These are phyloP conservation scores for Chloropicon primus DNA, from an alignment of 139 green algal genomes.

Conservation along the genomic window DNA sequence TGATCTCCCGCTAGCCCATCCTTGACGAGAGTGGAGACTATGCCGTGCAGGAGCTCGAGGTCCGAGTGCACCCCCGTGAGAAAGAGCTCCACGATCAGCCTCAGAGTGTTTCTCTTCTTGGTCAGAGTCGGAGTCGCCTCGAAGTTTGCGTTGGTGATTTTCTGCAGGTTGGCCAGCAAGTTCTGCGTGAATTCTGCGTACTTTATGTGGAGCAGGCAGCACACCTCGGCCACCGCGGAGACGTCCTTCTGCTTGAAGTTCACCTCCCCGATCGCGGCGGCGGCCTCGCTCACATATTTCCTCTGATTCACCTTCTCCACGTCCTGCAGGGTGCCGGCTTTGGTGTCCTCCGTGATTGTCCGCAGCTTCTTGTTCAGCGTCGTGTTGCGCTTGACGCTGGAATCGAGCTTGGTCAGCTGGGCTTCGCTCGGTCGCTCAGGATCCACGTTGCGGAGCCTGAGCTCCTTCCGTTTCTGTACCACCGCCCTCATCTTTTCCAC, in stretches of 20 bases:
- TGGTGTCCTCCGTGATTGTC: slow-evolving; percentile 48
- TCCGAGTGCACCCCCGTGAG: slow-evolving; percentile 46
- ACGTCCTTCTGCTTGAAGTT: slow-evolving; percentile 66
- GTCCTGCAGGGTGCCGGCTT: slow-evolving; percentile 45
- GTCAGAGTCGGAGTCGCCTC: slow-evolving; percentile 20
- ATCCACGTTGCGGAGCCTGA: not conserved
- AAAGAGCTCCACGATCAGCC: slow-evolving; percentile 73
- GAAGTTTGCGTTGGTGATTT: slow-evolving; percentile 6
- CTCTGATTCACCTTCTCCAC: slow-evolving; percentile 62
- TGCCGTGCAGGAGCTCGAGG: slow-evolving; percentile 28
- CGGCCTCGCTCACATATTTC: slow-evolving; percentile 87
- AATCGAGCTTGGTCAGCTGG: slow-evolving; percentile 57
- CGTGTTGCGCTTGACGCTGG: slow-evolving; percentile 82
- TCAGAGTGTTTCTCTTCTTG: slow-evolving; percentile 44
- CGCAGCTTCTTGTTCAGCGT: slow-evolving; percentile 72
- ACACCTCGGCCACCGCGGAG: slow-evolving; percentile 48
- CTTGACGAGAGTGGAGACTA: slow-evolving; percentile 4
- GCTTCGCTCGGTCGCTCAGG: not conserved
- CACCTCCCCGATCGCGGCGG: slow-evolving; percentile 64
- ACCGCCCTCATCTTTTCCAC: not conserved
- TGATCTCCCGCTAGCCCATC: slow-evolving; percentile 12
- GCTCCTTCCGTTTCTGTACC: not conserved
- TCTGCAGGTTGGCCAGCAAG: slow-evolving; percentile 31
- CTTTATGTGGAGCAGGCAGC: slow-evolving; percentile 62
- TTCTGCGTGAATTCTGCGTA: slow-evolving; percentile 56